Evolutionary conservation across 208 protist species (phyloP).

Genomic region (Angomonas deanei): DNA sequence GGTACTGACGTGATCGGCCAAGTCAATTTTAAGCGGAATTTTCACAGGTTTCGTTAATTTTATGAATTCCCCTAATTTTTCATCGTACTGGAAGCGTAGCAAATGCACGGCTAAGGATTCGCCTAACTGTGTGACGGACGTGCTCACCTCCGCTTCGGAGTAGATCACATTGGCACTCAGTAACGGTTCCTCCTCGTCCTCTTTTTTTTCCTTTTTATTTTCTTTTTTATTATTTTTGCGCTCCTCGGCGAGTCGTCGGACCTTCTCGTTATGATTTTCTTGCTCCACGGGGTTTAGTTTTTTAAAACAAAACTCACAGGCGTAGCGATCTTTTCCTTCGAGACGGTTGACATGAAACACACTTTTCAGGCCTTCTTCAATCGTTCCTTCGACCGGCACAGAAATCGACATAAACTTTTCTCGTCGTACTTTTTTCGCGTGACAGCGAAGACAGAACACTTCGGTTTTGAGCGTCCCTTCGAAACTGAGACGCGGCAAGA

Average conservation of each 20-base stretch:
- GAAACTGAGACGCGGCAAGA: constrained; percentile 48
- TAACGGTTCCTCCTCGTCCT: background rate
- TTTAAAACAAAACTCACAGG: constrained; percentile 82
- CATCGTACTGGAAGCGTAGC: constrained; percentile 75
- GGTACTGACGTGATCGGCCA: constrained; percentile 42
- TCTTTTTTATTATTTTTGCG: constrained; percentile 23
- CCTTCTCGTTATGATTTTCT: constrained; percentile 53
- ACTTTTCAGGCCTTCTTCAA: constrained; percentile 44
- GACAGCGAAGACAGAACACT: constrained; percentile 56
- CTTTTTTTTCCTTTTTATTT: background rate
- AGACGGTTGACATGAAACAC: constrained; percentile 45
- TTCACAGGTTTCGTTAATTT: constrained; percentile 53
- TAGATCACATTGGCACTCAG: constrained; percentile 55
- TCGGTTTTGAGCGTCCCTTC: constrained; percentile 57
- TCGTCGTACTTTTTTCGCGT: constrained; percentile 29
- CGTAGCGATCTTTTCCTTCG: constrained; percentile 63
- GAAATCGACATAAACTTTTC: constrained; percentile 88
- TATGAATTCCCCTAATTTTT: constrained; percentile 36
- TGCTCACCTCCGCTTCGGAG: constrained; percentile 58
- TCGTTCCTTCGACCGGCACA: constrained; percentile 57
- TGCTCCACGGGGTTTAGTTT: constrained; percentile 40
- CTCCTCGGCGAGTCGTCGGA: constrained; percentile 16
- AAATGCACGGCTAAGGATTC: constrained; percentile 72
- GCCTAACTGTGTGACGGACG: constrained; percentile 50
- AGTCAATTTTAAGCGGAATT: constrained; percentile 53